Percentiles rank a stretch among this genome's conserved stretches.
These are phyloP conservation scores for Claviceps paspali DNA, from an alignment of 2,329 filamentous ascomycete genomes.

Conservation along the genomic window DNA sequence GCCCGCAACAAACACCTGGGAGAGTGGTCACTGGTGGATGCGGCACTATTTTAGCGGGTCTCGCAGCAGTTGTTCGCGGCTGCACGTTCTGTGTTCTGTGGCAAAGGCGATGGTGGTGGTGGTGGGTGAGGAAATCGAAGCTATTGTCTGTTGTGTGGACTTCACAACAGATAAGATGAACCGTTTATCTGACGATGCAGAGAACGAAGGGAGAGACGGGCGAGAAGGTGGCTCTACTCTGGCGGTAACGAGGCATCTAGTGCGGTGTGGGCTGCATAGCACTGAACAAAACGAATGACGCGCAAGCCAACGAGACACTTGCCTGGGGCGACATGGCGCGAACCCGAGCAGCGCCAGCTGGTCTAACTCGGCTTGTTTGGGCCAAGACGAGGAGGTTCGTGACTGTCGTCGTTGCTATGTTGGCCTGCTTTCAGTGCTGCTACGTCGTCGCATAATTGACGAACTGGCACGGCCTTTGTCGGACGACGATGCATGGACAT, in stretches of 20 bases:
- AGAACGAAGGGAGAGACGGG: too few species aligned
- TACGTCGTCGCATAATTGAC: neutral
- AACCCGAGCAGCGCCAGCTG: neutral
- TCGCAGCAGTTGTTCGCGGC: neutral
- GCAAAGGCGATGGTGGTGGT: neutral
- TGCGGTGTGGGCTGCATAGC: neutral
- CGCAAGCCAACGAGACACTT: neutral
- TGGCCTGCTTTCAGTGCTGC: neutral
- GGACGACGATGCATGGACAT: neutral
- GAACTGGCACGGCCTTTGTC: neutral
- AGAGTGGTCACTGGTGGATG: too few species aligned
- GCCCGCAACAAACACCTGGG: neutral
- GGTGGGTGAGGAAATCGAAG: too few species aligned
- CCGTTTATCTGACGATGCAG: too few species aligned
- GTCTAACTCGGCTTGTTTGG: neutral
- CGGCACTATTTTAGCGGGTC: slow-evolving; percentile 1
- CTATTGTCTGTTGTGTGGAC: too few species aligned
- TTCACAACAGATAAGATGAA: neutral
- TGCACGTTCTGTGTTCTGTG: neutral
- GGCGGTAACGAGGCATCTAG: too few species aligned
- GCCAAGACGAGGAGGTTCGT: neutral
- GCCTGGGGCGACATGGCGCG: neutral
- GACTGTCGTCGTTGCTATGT: neutral
- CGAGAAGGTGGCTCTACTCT: too few species aligned
- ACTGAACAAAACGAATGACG: too few species aligned